Evolutionary conservation across 208 protist species (phyloP), one percentile per base, ranked within the genome.

Genomic region (Crithidia acanthocephali): DNA sequence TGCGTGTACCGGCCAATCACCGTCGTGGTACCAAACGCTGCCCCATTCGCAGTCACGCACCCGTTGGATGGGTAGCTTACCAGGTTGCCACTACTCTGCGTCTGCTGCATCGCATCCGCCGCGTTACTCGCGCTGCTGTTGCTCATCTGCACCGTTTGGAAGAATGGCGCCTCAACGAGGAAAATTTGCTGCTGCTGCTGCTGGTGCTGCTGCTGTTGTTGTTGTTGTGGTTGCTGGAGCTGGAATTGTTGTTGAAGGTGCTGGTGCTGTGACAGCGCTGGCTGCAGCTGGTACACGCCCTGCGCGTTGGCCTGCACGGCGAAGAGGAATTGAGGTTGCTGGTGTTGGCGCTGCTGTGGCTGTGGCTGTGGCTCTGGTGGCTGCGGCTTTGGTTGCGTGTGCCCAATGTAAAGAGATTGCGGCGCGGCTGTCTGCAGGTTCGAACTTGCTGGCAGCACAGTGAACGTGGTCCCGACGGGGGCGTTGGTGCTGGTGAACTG

Each of bases 141-240:
- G 32, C 47, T 61, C 37, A 51, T 51, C 40, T 65, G 27, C 62
- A 68, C 57, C 2, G 27, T n/a, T 13, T 67, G 59, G 32, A 61
- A 56, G 33, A 57, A 67, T 16, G 72, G 72, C 13, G 64, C 30
- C 13, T 60, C 56, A 1, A 77, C 35, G 1, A 71, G 11, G 40
- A 60, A 77, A 23, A 77, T 60, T 37, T 60, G 70, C 59, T 69
- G 61, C 51, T 68, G 61, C 40, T 67, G 61, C 32, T 25, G 70
- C 44, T 76, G 70, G 48, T 70, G 72, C 10, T 25, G 60, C 30
- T 44, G 57, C 10, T 45, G 37, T 37, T 37, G 63, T 8, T 10
- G 10, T 57, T 68, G 52, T 22, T 55, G 52, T 5, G 30, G 10
- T 9, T 20, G 33, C 2, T 72, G 67, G 9, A 74, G 11, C 23